Percentiles rank a stretch among this genome's conserved stretches.
phyloP scores from a whole-genome alignment of 495 filamentous ascomycete species.

The Annulohypoxylon nitens region DNA sequence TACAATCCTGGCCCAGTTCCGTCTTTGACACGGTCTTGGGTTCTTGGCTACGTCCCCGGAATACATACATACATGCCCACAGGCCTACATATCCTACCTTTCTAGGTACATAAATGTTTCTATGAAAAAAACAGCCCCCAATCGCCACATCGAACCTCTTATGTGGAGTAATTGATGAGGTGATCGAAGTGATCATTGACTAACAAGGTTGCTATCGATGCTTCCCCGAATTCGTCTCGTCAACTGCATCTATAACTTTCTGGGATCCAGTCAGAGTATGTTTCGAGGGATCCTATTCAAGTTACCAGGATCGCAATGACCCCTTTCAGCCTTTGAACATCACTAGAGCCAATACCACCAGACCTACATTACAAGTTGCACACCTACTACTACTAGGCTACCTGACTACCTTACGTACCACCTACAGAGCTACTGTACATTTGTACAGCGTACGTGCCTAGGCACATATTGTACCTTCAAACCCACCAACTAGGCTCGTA shows the following conservation, averaged over 20 bases:
- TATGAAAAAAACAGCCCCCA: slow-evolving; percentile 29
- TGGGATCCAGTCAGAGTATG: slow-evolving; percentile 32
- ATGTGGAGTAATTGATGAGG: slow-evolving; percentile 44
- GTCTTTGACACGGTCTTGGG: slow-evolving; percentile 34
- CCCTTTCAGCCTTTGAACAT: slow-evolving; percentile 9
- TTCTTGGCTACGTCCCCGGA: slow-evolving; percentile 35
- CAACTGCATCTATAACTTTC: slow-evolving; percentile 35
- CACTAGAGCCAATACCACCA: slow-evolving; percentile 13
- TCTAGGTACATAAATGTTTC: background rate
- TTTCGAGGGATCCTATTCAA: slow-evolving; percentile 13
- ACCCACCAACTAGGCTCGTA: slow-evolving; percentile 28
- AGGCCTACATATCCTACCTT: too few relatives aligned
- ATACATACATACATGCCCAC: background rate
- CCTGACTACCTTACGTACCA: background rate
- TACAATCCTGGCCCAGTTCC: slow-evolving; percentile 28
- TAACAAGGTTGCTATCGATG: slow-evolving; percentile 47
- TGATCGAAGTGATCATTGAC: slow-evolving; percentile 49
- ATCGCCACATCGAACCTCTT: slow-evolving; percentile 36
- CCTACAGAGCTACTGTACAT: background rate
- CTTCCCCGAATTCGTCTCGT: slow-evolving; percentile 37
- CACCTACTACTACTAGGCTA: background rate
- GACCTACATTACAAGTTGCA: background rate
- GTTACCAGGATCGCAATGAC: background rate
- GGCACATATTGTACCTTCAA: slow-evolving; percentile 3
- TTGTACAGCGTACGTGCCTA: slow-evolving; percentile 11